Evolutionary conservation across 345 rosid species (phyloP).

Genomic region (Fremontodendron californicum): DNA sequence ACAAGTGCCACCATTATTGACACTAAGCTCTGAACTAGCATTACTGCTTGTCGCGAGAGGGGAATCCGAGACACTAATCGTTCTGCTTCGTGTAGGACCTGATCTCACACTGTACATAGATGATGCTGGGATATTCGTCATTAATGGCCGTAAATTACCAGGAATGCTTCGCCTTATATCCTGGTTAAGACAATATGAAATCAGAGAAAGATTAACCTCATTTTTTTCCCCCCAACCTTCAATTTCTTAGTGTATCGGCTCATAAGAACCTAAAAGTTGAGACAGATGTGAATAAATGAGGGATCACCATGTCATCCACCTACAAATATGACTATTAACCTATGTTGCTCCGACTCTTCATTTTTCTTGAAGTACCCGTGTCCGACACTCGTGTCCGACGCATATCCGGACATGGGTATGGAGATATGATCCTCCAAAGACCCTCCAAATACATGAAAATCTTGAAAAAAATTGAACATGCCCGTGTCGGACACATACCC

Average conservation of each 20-base stretch:
- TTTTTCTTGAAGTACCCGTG: no score
- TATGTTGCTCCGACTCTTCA: no score
- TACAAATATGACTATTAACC: not conserved
- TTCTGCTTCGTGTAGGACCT: slow-evolving; percentile 64
- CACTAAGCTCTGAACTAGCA: slow-evolving; percentile 93
- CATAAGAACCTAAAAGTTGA: not conserved
- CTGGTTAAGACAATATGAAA: slow-evolving; percentile 38
- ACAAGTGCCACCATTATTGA: slow-evolving; percentile 61
- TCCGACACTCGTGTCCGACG: no score
- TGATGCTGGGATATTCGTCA: slow-evolving; percentile 96
- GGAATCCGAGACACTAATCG: slow-evolving; percentile 74
- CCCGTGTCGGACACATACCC: no score
- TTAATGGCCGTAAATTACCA: slow-evolving; percentile 77
- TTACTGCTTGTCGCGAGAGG: slow-evolving; percentile 95
- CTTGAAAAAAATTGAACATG: no score
- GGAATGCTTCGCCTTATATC: slow-evolving; percentile 91
- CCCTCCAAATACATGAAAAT: no score
- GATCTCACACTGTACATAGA: slow-evolving; percentile 97
- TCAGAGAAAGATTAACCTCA: not conserved
- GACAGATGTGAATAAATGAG: not conserved
- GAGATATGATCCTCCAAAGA: no score
- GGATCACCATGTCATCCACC: slow-evolving; percentile 2
- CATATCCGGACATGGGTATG: no score
- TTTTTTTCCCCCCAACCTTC: not conserved
- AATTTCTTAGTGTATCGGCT: not conserved